Percentiles rank a stretch among this genome's conserved stretches.
Conservation (phyloP, 83 land plant species). For the Larix sibirica region DNA sequence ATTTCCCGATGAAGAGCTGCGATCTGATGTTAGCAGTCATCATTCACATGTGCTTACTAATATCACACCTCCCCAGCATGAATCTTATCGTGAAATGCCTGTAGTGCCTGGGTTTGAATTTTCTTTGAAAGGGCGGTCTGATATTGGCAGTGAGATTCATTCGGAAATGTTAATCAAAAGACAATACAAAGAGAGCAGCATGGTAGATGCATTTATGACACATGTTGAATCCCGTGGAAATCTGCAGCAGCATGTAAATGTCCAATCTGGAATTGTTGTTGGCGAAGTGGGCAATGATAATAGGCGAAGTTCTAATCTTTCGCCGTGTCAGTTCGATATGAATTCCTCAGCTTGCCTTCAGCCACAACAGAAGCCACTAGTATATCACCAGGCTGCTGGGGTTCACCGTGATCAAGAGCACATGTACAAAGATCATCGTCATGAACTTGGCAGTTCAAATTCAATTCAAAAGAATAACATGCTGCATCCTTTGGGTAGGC, state of each 20-base stretch:
- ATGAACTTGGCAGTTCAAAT: slow-evolving; percentile 1
- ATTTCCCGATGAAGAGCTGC: not conserved
- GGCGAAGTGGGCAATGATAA: not conserved
- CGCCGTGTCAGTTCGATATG: not conserved
- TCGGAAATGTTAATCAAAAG: not conserved
- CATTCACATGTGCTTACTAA: not conserved
- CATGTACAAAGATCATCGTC: not conserved
- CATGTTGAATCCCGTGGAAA: not conserved
- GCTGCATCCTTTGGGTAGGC: slow-evolving; percentile 9
- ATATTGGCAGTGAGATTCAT: slow-evolving; percentile 10
- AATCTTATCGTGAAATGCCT: not conserved
- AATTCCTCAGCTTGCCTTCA: not conserved
- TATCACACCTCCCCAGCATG: not conserved
- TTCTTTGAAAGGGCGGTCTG: not conserved
- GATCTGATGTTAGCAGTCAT: not conserved
- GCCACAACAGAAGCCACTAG: slow-evolving; percentile 5
- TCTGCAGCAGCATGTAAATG: not conserved
- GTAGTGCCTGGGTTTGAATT: not conserved
- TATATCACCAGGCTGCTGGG: slow-evolving; percentile 10
- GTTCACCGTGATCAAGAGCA: slow-evolving; percentile 9
- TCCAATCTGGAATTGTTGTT: slow-evolving; percentile 1
- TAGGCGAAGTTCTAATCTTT: not conserved
- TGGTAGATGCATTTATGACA: not conserved
- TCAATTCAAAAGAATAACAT: not conserved
- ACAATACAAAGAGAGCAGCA: not conserved